Base-by-base conservation (phyloP, 202 grass and related monocot genomes). In the Schoenoplectus triqueter region DNA sequence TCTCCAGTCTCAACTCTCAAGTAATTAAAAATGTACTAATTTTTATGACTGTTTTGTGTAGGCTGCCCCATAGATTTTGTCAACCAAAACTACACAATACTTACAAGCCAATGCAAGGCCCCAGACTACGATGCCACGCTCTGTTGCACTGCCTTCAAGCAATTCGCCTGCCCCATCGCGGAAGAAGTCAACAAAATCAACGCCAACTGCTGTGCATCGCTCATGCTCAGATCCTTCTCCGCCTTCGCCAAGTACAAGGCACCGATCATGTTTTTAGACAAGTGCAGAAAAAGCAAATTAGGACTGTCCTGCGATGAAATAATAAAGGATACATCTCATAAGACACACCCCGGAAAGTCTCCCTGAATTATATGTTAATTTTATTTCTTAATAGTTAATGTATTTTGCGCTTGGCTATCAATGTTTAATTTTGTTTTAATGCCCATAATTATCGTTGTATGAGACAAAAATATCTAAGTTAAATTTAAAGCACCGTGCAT, bases 101-200 rank as follows among this genome's bases (percentile, higher is more conserved):
- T 99, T 81, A 94, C 86, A 44, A 85, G 90, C 91, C 86, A 85
- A 83, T 99, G 96, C 96, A 95, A 95, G 87, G 88, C 88, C 55
- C 93, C 96, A 46, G 64, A 67, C 39, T 95, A 70, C 70, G 63
- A 87, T 76, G n/a, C 86, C 65, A 72, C 82, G 1, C 15, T 88
- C 21, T 99, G 96, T 19, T 99, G 96, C 41, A 17, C 31, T 9
- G 82, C 91, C 69, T 85, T 99, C 70, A 86, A 88, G 82, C 87
- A 95, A 86, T 99, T 95, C 9, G 93, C 91, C 5, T 99, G 96
- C 82, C 96, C 91, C 0, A 89, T 39, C 67, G 14, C 1, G 1
- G 73, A 10, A 0, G 66, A 94, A 74, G 14, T 94, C 86, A 94
- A 99, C n/a, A 89, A 99, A 0, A 0, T 56, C 0, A 79, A 18